Evolutionary conservation across 2,329 filamentous ascomycete genomes (phyloP).

Genomic region (Penicillium sp.): DNA sequence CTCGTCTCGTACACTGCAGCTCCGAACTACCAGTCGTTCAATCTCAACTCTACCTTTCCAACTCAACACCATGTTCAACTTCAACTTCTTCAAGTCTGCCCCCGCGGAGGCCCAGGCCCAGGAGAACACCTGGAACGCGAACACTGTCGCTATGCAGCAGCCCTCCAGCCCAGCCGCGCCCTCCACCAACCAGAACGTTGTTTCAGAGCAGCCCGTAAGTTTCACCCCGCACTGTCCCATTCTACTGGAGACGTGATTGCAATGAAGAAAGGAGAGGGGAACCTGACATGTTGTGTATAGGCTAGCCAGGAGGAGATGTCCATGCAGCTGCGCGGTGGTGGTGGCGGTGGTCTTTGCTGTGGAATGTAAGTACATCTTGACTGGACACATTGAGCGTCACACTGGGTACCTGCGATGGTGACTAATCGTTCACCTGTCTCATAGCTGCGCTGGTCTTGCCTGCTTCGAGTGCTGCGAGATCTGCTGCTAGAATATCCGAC

Average conservation of each 20-base stretch:
- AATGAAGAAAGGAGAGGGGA: not conserved
- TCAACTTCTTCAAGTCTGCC: slow-evolving; percentile 40
- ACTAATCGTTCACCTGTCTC: slow-evolving; percentile 10
- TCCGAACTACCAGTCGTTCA: not conserved
- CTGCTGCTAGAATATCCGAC: slow-evolving; percentile 35
- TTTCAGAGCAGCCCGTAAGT: slow-evolving; percentile 38
- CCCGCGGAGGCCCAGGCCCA: slow-evolving; percentile 29
- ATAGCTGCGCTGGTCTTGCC: slow-evolving; percentile 39
- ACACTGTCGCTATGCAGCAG: slow-evolving; percentile 40
- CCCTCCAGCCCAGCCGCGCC: slow-evolving; percentile 37
- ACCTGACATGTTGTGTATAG: slow-evolving; percentile 19
- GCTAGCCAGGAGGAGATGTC: slow-evolving; percentile 34
- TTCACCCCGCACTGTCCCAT: not conserved
- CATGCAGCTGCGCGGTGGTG: slow-evolving; percentile 40
- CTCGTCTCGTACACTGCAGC: not conserved
- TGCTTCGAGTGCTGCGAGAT: slow-evolving; percentile 42
- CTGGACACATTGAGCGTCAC: not conserved
- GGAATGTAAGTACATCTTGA: slow-evolving; percentile 35
- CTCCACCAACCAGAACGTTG: slow-evolving; percentile 29
- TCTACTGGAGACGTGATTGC: not conserved
- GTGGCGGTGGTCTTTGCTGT: slow-evolving; percentile 38
- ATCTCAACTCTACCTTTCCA: not conserved
- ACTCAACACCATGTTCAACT: slow-evolving; percentile 32
- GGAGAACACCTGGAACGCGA: slow-evolving; percentile 36
- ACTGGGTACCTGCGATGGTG: too few species aligned